Base-by-base conservation (phyloP, 257 asterid genomes). In the Nicotiana attenuata region DNA sequence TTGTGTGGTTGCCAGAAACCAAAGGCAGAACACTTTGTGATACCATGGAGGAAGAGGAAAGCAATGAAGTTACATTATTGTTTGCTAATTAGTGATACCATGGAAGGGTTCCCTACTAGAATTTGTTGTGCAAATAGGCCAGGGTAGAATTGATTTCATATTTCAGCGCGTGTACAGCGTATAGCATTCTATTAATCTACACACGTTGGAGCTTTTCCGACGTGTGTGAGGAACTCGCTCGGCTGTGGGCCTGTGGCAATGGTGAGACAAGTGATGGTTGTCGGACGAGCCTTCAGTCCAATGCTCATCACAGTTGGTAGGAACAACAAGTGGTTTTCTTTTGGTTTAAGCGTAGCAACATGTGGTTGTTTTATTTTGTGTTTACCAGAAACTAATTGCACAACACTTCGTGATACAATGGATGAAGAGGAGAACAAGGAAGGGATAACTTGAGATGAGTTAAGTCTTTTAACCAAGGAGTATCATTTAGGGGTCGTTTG, bases 91-190 rank as follows among this genome's bases (percentile, higher is more conserved):
- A 35, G 38, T 28, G 31, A 26, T 28, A 28, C 31, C 3, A 28
- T 1, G 96, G 11, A 89, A 81, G 78, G 81, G 45, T 1, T 68
- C 88, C 7, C 29, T 92, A 0, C 0, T 86, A 11, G 90, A 90
- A 0, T n/a, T 91, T 17, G 10, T 84, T 1, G 3, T 82, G 81
- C 89, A 88, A 53, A 83, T 91, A 5, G 91, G n/a, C n/a, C n/a
- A n/a, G n/a, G 66, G 64, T 93, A 28, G 97, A 91, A 24, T 45
- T 92, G 60, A 47, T 90, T 10, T 90, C 96, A 0, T 93, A 91
- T 29, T 88, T 84, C 78, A 38, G 91, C 61, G 92, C 91, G 0
- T 88, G 90, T 28, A 83, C 92, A 10, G 92, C 89, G 1, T 90
- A 84, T 41, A 86, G 86, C 33, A 86, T 91, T 17, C 80, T 87